A percentile compares a stretch with the other conserved stretches of the same genome.
Conservation (phyloP, 179 eudicot genomes). For the Silene coronaria region DNA sequence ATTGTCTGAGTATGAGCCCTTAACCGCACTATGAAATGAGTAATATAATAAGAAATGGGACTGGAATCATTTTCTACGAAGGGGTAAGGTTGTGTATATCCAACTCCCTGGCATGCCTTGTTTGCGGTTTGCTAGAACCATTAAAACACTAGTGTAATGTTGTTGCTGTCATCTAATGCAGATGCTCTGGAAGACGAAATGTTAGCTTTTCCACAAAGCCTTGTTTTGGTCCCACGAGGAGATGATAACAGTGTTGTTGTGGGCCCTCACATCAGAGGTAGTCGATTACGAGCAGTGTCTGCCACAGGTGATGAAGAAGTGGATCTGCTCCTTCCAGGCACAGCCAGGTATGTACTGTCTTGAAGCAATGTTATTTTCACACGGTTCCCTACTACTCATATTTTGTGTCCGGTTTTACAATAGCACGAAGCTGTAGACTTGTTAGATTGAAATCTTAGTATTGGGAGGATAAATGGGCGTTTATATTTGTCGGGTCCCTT, state of each 20-base stretch:
- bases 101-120: too few relatives aligned
- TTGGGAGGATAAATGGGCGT: not conserved
- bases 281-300: conserved; percentile 73
- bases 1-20: too few relatives aligned
- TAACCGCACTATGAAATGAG: too few relatives aligned
- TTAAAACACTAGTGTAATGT: not conserved
- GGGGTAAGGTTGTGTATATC: too few relatives aligned
- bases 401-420: not conserved
- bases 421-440: not conserved
- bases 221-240: conserved; percentile 84
- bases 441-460: not conserved
- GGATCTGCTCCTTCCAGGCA: conserved; percentile 98
- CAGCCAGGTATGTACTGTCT: conserved; percentile 54
- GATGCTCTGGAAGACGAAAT: conserved; percentile 76
- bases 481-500: not conserved
- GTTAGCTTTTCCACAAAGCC: conserved; percentile 67
- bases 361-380: not conserved
- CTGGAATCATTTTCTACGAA: too few relatives aligned
- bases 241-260: conserved; percentile 63
- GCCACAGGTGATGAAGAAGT: conserved; percentile 89
- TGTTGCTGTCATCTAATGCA: conserved; percentile 22
- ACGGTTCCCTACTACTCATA: not conserved
- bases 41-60: too few relatives aligned
- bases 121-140: too few relatives aligned
- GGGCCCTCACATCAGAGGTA: conserved; percentile 89